A percentile compares a stretch with the other conserved stretches of the same genome.
These are phyloP conservation scores for Ogataea neopini DNA, from an alignment of 805 yeast species.

Conservation along the genomic window DNA sequence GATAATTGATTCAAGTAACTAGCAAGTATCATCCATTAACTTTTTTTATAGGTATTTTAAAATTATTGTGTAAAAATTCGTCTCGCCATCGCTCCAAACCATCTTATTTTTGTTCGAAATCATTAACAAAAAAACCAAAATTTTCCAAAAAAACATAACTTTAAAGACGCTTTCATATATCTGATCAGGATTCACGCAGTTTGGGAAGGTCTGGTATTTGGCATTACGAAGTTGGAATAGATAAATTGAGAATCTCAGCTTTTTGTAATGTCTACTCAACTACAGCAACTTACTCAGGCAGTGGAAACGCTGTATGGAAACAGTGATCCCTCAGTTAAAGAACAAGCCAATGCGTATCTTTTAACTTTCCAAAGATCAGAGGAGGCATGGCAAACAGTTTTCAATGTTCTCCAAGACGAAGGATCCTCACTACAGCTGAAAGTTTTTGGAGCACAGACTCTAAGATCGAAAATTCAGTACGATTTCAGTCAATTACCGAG, in stretches of 20 bases:
- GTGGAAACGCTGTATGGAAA: slow-evolving; percentile 45
- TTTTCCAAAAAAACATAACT: not conserved
- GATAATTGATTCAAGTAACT: too few species aligned
- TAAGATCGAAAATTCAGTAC: slow-evolving; percentile 80
- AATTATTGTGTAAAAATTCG: not conserved
- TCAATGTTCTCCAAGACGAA: slow-evolving; percentile 47
- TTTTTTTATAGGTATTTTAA: not conserved
- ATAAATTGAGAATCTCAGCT: not conserved
- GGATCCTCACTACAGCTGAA: slow-evolving; percentile 51
- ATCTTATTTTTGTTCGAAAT: not conserved
- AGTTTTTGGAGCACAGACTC: slow-evolving; percentile 88
- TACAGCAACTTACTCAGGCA: slow-evolving; percentile 42
- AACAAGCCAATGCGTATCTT: slow-evolving; percentile 54
- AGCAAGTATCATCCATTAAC: too few species aligned
- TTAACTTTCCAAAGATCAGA: slow-evolving; percentile 82
- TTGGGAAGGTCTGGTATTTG: not conserved
- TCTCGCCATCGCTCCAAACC: slow-evolving; percentile 7
- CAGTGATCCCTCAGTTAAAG: slow-evolving; percentile 39
- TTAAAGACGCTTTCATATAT: too few species aligned
- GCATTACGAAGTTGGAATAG: not conserved
- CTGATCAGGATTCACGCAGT: not conserved
- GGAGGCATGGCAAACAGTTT: slow-evolving; percentile 77
- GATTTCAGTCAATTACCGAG: slow-evolving; percentile 78
- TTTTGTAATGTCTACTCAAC: slow-evolving; percentile 2
- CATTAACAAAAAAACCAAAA: slow-evolving; percentile 4